Evolutionary conservation across 1,139 yeast species (phyloP), one percentile per base, ranked within the genome.

Genomic region (Sugiyamaella grinbergsii): DNA sequence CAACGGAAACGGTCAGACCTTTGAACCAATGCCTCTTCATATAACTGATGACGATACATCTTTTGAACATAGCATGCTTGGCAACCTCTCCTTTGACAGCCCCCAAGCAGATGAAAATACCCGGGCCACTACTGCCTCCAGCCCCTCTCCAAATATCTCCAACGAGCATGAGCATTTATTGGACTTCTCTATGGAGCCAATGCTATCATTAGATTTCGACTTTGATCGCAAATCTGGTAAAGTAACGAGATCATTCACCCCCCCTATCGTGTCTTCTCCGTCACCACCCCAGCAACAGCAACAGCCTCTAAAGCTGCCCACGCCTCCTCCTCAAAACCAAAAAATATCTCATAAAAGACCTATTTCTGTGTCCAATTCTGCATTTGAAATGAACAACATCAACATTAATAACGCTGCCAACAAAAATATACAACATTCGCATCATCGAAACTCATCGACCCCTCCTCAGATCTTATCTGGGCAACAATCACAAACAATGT

Each of bases 181-280:
- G 15, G 49, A 51, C 22, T 51, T 51, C 37, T 26, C 49, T 11
- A 32, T 42, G 8, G 53, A 39, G 33, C 55, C 55, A 11, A 22
- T 26, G 5, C 38, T 52, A n/a, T 31, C 45, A 5, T 40, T 52
- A 8, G 55, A 49, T 32, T 52, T 52, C 38, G 49, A 50, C 22
- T 46, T 49, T 36, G 55, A 52, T 13, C 37, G 44, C 10, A 29
- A 23, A 10, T 41, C 53, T 19, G 51, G 51, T 8, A 38, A 37
- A 26, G 54, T 51, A 13, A 47, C 40, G 13, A 18, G 51, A 18
- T 24, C 51, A 10, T 42, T 38, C 10, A 47, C 54, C 8, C 53
- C 53, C 3, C 43, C 52, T 11, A 22, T 22, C 22, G 15, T 41
- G 7, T 23, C 49, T 29, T 15, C 5, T 29, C 42, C 28, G 10